Conservation (phyloP, 2,329 filamentous ascomycete species). For the Pyrenochaeta sp. region DNA sequence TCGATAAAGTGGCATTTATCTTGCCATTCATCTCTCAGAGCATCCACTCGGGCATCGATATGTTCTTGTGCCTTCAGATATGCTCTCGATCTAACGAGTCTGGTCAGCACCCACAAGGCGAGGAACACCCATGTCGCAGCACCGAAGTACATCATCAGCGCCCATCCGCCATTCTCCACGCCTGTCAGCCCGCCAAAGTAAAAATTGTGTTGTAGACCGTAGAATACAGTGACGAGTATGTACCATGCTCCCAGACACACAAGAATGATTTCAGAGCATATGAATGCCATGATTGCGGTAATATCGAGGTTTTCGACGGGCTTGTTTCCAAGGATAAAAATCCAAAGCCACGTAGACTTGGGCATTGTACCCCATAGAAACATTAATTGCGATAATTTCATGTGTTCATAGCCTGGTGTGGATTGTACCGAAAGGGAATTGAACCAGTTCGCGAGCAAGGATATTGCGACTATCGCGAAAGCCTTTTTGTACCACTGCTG, state of each 20-base stretch:
- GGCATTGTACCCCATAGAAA: conserved; percentile 45
- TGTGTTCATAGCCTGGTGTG: conserved; percentile 27
- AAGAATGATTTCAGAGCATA: conserved; percentile 37
- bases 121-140: conserved; percentile 33
- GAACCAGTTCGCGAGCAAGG: conserved; percentile 29
- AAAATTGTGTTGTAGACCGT: conserved; percentile 38
- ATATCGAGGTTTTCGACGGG: conserved; percentile 18
- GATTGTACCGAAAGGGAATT: conserved; percentile 30
- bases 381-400: conserved; percentile 30
- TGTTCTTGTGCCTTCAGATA: conserved; percentile 5
- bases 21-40: too few relatives aligned
- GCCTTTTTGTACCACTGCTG: conserved; percentile 17
- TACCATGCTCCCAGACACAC: conserved; percentile 29
- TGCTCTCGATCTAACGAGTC: conserved; percentile 1
- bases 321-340: conserved; percentile 23
- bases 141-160: conserved; percentile 39
- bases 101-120: conserved; percentile 8
- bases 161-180: conserved; percentile 18
- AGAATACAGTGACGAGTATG: conserved; percentile 35
- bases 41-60: conserved; percentile 16
- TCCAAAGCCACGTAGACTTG: conserved; percentile 33
- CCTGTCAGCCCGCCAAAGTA: conserved; percentile 24
- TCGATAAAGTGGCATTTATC: too few relatives aligned
- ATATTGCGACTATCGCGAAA: conserved; percentile 25
- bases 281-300: conserved; percentile 14